Conservation (phyloP, 2,329 filamentous ascomycete genomes). For the Neurospora crassa region DNA sequence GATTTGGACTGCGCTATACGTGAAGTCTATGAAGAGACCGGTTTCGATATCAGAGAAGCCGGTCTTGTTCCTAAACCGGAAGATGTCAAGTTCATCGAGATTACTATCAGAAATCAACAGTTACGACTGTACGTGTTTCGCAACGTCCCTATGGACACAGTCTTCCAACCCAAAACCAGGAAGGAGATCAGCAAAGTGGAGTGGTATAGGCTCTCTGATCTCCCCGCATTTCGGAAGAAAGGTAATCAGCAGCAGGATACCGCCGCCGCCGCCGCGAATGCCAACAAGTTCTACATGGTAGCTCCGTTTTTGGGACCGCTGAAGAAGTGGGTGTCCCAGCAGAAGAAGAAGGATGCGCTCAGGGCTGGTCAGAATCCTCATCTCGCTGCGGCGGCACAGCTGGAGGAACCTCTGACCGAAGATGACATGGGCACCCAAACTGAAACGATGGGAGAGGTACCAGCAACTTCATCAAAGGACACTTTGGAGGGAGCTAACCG, state of each 20-base stretch:
- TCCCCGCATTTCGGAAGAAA: conserved; percentile 68
- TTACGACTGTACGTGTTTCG: conserved; percentile 88
- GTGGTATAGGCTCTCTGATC: conserved; percentile 85
- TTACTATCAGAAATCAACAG: conserved; percentile 86
- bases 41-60: conserved; percentile 68
- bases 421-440: conserved; percentile 45
- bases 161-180: conserved; percentile 81
- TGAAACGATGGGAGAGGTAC: conserved; percentile 22
- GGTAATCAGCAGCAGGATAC: conserved; percentile 45
- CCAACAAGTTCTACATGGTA: conserved; percentile 96
- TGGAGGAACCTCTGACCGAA: conserved; percentile 50
- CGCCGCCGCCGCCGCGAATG: conserved; percentile 48
- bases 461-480: conserved; percentile 29
- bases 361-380: conserved; percentile 33
- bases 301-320: conserved; percentile 80
- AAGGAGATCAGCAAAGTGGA: conserved; percentile 97
- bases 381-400: neutral
- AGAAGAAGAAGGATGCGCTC: conserved; percentile 61
- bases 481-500: conserved; percentile 40
- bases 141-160: conserved; percentile 74
- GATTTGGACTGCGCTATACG: conserved; percentile 89
- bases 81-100: conserved; percentile 73
- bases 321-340: conserved; percentile 83
- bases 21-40: conserved; percentile 94
- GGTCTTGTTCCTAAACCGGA: conserved; percentile 65